A percentile compares a stretch with the other conserved stretches of the same genome.
Conservation (phyloP, 208 protist species). For the Acanthamoeba rhysodes region DNA sequence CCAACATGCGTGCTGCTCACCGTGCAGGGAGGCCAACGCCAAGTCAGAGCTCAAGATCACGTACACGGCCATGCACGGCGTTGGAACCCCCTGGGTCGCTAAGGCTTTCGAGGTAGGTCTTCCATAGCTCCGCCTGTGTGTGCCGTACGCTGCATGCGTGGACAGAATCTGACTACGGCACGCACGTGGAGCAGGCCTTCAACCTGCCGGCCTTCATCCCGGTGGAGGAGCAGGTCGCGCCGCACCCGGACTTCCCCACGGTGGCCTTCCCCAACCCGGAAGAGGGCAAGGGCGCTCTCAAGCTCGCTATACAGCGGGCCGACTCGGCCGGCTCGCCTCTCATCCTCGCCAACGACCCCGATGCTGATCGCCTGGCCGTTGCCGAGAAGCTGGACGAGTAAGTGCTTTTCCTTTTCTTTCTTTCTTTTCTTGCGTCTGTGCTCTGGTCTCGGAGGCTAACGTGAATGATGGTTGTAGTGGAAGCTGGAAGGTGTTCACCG, state of each 20-base stretch:
- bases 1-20: neutral
- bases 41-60: slow-evolving; percentile 78
- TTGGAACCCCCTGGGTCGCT: slow-evolving; percentile 93
- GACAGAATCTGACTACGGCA: neutral
- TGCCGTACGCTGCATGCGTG: too few species aligned
- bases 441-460: neutral
- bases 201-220: slow-evolving; percentile 84
- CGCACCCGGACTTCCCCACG: slow-evolving; percentile 98
- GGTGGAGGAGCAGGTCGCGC: slow-evolving; percentile 90
- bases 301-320: slow-evolving; percentile 94
- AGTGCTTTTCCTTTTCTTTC: neutral
- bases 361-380: slow-evolving; percentile 98
- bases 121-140: neutral
- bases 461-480: slow-evolving; percentile 79
- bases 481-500: slow-evolving; percentile 96
- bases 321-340: slow-evolving; percentile 87
- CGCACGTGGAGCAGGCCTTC: slow-evolving; percentile 81
- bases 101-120: slow-evolving; percentile 86
- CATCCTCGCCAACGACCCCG: slow-evolving; percentile 99
- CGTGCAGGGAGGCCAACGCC: slow-evolving; percentile 44
- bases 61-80: slow-evolving; percentile 95
- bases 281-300: slow-evolving; percentile 93
- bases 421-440: neutral
- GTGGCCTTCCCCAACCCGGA: slow-evolving; percentile 99
- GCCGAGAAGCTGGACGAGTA: slow-evolving; percentile 90